Evolutionary conservation across 148 eudicot genomes (phyloP).

Genomic region (Nepenthes gracilis): DNA sequence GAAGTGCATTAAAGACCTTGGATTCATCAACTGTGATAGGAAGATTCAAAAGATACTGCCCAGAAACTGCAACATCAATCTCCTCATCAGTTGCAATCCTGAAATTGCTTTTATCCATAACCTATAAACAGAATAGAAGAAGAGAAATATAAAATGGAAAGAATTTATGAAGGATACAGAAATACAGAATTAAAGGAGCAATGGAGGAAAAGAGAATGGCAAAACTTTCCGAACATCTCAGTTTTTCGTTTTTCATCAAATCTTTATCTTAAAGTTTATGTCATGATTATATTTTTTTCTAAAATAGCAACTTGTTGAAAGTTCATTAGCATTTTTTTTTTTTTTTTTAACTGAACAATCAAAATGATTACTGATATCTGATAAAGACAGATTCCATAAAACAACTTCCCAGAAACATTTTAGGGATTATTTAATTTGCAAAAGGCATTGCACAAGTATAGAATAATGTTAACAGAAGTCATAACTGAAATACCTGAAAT

Average conservation of each 20-base stretch:
- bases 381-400: too few species aligned
- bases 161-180: not conserved
- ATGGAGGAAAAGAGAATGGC: too few species aligned
- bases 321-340: too few species aligned
- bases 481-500: constrained; percentile 47
- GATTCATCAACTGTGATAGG: constrained; percentile 91
- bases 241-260: too few species aligned
- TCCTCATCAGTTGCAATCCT: constrained; percentile 79
- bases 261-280: too few species aligned
- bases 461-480: not conserved
- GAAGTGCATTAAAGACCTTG: constrained; percentile 34
- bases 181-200: too few species aligned
- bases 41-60: constrained; percentile 90
- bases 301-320: too few species aligned
- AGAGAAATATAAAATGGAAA: not conserved
- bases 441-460: not conserved
- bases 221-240: too few species aligned
- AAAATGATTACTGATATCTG: too few species aligned
- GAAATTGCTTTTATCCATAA: constrained; percentile 93
- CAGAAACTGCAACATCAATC: constrained; percentile 79
- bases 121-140: constrained; percentile 22
- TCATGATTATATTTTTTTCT: too few species aligned
- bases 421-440: not conserved
- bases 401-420: too few species aligned
- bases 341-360: too few species aligned